Evolutionary conservation across 2,329 filamentous ascomycete genomes (phyloP), one percentile per base, ranked within the genome.

Genomic region (Dactylellina cionopaga): DNA sequence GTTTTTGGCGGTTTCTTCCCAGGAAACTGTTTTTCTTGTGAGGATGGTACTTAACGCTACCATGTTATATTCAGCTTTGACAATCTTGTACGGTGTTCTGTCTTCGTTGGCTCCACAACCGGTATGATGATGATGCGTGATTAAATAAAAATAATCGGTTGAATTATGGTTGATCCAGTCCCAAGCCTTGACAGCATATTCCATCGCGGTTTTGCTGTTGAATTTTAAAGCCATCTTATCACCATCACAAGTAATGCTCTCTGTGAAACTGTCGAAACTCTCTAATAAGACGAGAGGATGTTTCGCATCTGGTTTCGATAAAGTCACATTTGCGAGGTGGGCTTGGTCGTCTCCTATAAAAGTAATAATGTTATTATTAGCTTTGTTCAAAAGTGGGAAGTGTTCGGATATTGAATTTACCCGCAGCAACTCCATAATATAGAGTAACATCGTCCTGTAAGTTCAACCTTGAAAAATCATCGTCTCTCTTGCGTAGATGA

Each of bases 261-360:
- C 9, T 4, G 56, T 49, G 9, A 62, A 43, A 19, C 43, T 39
- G 24, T 70, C 56, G 15, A 70, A 13, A 35, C 63, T 41, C 19
- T 70, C 65, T 3, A 70, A 39, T 22, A 62, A 11, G 5, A 70
- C 49, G 19, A 70, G 25, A 0, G 65, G 65, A 24, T 62, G 55
- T 7, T 49, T 10, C 11, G 54, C 44, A 11, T 60, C 31, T 1
- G 56, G 37, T 19, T 60, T 31, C 13, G 17, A 22, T 24, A 69
- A 46, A 4, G 46, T 69, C 6, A 69, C 7, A 4, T 60, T 19
- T 0, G 55, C 55, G 19, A 59, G 3, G 10, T 55, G 64, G 24
- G 13, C 17, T 4, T 41, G 37, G 33, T 25, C 15, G 41, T 46
- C 11, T 24, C 25, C n/a, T 39, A 29, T 46, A 56, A 22, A 51